phyloP scores from a whole-genome alignment of 1,139 yeast genomes.

The Taphrina deformans region DNA sequence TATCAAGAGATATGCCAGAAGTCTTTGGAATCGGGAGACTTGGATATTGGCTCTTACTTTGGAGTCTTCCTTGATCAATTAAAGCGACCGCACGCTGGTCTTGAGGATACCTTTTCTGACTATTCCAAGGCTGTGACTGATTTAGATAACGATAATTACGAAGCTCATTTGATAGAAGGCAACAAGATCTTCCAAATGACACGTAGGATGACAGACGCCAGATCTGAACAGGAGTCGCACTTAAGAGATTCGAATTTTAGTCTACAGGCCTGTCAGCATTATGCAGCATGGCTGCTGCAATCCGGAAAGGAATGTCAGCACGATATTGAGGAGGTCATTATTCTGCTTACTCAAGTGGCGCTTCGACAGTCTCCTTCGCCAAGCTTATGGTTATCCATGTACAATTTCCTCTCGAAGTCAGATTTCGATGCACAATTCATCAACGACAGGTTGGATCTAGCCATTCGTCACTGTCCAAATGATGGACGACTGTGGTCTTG shows the following conservation, averaged over 20 bases:
- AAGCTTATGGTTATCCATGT: neutral
- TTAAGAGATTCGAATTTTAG: slow-evolving; percentile 37
- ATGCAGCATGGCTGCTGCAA: slow-evolving; percentile 43
- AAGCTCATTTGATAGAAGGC: slow-evolving; percentile 43
- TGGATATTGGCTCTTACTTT: neutral
- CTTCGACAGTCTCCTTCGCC: neutral
- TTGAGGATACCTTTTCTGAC: slow-evolving; percentile 51
- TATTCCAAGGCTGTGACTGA: slow-evolving; percentile 52
- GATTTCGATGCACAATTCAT: neutral
- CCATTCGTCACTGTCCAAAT: neutral
- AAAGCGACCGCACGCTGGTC: slow-evolving; percentile 49
- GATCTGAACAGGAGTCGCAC: slow-evolving; percentile 41
- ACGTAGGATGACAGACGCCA: slow-evolving; percentile 40
- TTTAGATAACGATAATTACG: slow-evolving; percentile 46
- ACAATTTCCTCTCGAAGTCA: neutral
- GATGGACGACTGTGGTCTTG: neutral
- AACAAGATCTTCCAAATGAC: slow-evolving; percentile 48
- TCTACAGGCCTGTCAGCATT: slow-evolving; percentile 43
- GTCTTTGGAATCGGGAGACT: neutral
- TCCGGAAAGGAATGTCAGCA: too few relatives aligned
- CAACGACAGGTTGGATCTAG: neutral
- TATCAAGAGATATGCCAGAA: neutral
- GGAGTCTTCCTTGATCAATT: neutral
- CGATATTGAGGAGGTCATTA: neutral
- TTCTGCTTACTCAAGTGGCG: neutral